Evolutionary conservation across 352 stramenopile species (phyloP), one percentile per base, ranked within the genome.

Genomic region (Phytophthora sp.): DNA sequence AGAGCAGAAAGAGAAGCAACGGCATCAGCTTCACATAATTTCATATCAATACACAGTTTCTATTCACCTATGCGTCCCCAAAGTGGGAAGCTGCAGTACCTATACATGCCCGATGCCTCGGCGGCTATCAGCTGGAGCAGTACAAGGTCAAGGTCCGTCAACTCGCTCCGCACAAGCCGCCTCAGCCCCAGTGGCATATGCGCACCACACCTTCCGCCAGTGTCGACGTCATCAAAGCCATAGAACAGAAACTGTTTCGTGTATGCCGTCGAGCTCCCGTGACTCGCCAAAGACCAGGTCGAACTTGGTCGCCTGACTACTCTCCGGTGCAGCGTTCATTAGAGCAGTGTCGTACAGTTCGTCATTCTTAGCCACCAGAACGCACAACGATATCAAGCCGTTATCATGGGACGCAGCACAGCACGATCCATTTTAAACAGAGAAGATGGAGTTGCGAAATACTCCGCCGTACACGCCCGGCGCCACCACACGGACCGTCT

Each of bases 181-280:
- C n/a, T n/a, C n/a, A n/a, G n/a, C n/a, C n/a, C n/a, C n/a, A n/a
- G n/a, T n/a, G n/a, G n/a, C n/a, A n/a, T n/a, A n/a, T n/a, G n/a
- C n/a, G n/a, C n/a, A n/a, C n/a, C n/a, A n/a, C n/a, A n/a, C n/a
- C n/a, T n/a, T n/a, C n/a, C n/a, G n/a, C n/a, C 78, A 30, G 90
- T 74, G 20, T 89, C 79, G 41, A 93, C 86, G 45, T 84, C 88
- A 35, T 91, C 88, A 65, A 93, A 96, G 35, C 90, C 89, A 74
- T 83, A 97, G 67, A 98, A 92, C 50, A 98, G 77, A 71, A 89
- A 97, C 70, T 98, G 88, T 56, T 93, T 97, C 9, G 88, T 84
- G 69, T 83, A 89, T 1, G 76, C 74, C 27, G 84, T 72, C 58
- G 15, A 86, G 67, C 47, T 89, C 79, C 12, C 82, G 67, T 8